These are phyloP conservation scores for Brassica hybrid DNA, from an alignment of 441 rosid genomes.

Conservation along the genomic window DNA sequence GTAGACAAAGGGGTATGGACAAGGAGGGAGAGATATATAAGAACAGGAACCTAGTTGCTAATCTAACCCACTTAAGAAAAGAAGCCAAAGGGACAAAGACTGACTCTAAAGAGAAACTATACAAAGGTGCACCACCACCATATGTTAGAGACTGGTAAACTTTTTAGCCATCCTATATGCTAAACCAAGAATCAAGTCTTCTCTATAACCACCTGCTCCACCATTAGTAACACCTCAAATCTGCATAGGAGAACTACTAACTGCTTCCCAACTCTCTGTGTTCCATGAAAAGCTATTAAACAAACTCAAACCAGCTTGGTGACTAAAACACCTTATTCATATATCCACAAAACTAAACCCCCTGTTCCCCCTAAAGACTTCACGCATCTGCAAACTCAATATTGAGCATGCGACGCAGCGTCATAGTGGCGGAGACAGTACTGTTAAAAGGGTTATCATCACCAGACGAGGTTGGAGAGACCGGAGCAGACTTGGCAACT, in stretches of 20 bases:
- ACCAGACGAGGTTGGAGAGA: constrained; percentile 67
- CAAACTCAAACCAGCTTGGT: constrained; percentile 40
- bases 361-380: constrained; percentile 43
- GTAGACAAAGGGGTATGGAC: constrained; percentile 10
- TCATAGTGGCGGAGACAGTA: constrained; percentile 83
- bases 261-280: constrained; percentile 29
- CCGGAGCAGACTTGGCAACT: constrained; percentile 83
- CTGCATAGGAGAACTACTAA: constrained; percentile 33
- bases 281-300: constrained; percentile 24
- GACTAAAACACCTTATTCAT: constrained; percentile 50
- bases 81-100: constrained; percentile 30
- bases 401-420: constrained; percentile 91
- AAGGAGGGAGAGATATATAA: not conserved
- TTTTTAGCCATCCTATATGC: constrained; percentile 29
- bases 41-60: constrained; percentile 23
- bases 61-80: constrained; percentile 41
- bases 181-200: constrained; percentile 37
- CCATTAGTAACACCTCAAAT: constrained; percentile 22
- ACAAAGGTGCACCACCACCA: constrained; percentile 35
- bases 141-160: constrained; percentile 36
- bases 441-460: constrained; percentile 55
- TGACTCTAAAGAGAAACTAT: constrained; percentile 40
- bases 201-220: constrained; percentile 32
- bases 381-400: constrained; percentile 69
- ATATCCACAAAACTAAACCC: constrained; percentile 60